Percentiles rank a stretch among this genome's conserved stretches.
phyloP scores from a whole-genome alignment of 441 rosid genomes.

The Pelargonium myrrhifolium region DNA sequence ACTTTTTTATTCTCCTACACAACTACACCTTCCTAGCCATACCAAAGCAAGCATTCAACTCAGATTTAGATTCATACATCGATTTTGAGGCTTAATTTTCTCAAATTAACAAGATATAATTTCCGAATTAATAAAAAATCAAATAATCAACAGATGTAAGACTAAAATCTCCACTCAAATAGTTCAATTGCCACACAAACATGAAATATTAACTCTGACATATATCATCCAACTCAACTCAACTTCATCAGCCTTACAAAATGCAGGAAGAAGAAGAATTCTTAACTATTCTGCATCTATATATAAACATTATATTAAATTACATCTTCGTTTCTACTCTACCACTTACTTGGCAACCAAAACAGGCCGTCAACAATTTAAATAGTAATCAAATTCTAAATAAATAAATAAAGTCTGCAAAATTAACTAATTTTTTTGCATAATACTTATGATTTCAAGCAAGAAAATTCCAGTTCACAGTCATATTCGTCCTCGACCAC shows the following conservation, averaged over 20 bases:
- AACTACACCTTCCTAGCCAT: neutral
- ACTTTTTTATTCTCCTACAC: neutral
- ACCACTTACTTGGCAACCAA: neutral
- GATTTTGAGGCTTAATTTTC: neutral
- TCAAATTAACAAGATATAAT: neutral
- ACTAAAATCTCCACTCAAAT: neutral
- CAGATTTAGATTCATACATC: neutral
- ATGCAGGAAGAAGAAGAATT: neutral
- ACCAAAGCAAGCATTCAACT: neutral
- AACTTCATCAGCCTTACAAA: neutral
- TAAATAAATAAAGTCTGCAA: neutral
- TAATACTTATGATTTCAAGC: neutral
- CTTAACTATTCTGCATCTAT: neutral
- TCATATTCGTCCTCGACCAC: neutral
- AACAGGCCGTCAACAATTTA: neutral
- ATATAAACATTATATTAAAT: neutral
- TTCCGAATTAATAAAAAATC: neutral
- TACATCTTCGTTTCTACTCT: constrained; percentile 1
- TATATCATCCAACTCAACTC: neutral
- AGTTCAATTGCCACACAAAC: neutral
- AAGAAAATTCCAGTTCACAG: neutral
- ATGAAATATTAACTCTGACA: no score
- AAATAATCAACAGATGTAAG: neutral
- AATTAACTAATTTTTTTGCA: neutral
- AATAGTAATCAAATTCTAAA: neutral